Base-by-base conservation (phyloP, 2,329 filamentous ascomycete genomes). In the Orbilia brochopaga region DNA sequence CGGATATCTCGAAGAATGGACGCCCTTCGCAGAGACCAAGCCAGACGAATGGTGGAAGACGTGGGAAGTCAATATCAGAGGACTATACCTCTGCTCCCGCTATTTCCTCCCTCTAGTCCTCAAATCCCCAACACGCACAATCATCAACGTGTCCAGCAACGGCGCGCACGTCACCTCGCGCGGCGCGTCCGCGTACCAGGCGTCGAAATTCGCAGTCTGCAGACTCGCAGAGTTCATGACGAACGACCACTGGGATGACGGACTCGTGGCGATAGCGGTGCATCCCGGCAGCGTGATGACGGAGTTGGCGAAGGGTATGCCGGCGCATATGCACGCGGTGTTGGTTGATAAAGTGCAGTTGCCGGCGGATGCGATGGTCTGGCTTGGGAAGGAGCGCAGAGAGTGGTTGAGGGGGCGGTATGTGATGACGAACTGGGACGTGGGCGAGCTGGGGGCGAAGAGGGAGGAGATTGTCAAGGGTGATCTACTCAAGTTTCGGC, bases 21-120 rank as follows among this genome's bases (percentile, higher is more conserved):
- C 40, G 2, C 46, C 42, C 10, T 74, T 80, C 27, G 60, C 74
- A 1, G 77, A 79, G 2, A 75, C 60, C 7, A 75, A 79, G 27
- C 75, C 78, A 4, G 78, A 78, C 0, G 74, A 69, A 1, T 81
- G 80, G 79, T 79, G 78, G 79, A 77, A 79, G 19, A 80, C 79
- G 0, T 82, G 80, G 76, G 80, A 82, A 52, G 78, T 84, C 44
- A 86, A 85, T 74, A 50, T 85, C 11, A 79, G 80, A 17, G 85
- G 83, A 0, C 76, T 80, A 0, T 84, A 82, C 74, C 77, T 84
- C 1, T 75, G 82, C 10, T 77, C 80, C 3, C 79, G 81, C 55
- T 58, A 63, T 21, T 51, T 61, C 35, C 44, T 63, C 2, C 67
- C 70, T 0, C 24, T 64, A 1, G 54, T 64, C 11, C 46, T 63